These are phyloP conservation scores for Aspergillus chevalieri DNA, from an alignment of 2,329 filamentous ascomycete genomes.

Conservation along the genomic window DNA sequence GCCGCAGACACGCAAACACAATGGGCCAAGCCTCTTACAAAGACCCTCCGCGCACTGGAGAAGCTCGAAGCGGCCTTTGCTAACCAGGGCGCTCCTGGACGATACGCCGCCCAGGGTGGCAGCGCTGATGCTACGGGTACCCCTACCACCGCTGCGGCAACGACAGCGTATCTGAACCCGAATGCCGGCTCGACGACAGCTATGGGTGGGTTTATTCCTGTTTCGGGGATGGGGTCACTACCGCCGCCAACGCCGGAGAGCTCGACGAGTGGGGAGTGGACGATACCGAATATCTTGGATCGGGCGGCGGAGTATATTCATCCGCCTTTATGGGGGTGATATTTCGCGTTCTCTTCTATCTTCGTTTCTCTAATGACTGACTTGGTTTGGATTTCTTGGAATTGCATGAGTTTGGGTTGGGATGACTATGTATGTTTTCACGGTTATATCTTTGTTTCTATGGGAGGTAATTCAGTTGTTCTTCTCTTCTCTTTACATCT, in stretches of 20 bases:
- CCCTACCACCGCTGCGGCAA: constrained; percentile 9
- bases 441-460: not conserved
- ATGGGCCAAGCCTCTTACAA: constrained; percentile 42
- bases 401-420: not conserved
- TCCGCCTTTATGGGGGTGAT: constrained; percentile 39
- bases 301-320: constrained; percentile 45
- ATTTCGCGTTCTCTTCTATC: not conserved
- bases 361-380: not conserved
- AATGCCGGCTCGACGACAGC: constrained; percentile 7
- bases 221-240: constrained; percentile 24
- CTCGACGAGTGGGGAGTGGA: constrained; percentile 43
- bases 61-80: constrained; percentile 40
- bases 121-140: constrained; percentile 4
- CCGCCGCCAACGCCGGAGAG: constrained; percentile 44
- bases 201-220: not conserved
- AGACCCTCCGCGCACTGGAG: constrained; percentile 41
- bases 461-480: not conserved
- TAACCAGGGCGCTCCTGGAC: constrained; percentile 12
- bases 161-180: constrained; percentile 16
- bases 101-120: not conserved
- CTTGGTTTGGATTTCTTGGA: not conserved
- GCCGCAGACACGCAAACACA: constrained; percentile 34
- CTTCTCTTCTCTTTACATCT: not conserved
- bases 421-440: not conserved
- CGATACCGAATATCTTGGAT: constrained; percentile 40